These are phyloP conservation scores for Fusarium pininemorale DNA, from an alignment of 2,329 filamentous ascomycete species.

Conservation along the genomic window DNA sequence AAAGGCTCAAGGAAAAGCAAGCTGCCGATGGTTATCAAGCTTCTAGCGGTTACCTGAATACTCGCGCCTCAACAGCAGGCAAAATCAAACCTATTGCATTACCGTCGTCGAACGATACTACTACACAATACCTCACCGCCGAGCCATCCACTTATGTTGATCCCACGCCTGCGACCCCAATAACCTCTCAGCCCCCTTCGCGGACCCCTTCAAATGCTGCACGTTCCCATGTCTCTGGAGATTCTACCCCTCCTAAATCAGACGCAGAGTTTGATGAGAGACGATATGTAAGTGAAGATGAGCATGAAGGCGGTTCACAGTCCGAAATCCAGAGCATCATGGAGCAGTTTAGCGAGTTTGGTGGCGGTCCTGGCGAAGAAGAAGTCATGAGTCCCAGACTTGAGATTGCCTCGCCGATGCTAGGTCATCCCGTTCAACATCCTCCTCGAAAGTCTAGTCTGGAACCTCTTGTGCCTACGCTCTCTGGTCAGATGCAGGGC, in stretches of 20 bases:
- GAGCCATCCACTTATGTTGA: conserved; percentile 62
- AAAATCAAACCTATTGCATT: conserved; percentile 59
- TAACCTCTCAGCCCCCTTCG: conserved; percentile 64
- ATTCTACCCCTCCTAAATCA: conserved; percentile 63
- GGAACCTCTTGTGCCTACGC: conserved; percentile 69
- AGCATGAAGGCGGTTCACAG: conserved; percentile 74
- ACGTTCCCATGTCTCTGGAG: conserved; percentile 55
- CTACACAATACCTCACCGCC: conserved; percentile 57
- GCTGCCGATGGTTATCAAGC: conserved; percentile 22
- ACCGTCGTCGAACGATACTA: conserved; percentile 47
- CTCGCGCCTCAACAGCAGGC: conserved; percentile 57
- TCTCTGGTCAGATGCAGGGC: conserved; percentile 59
- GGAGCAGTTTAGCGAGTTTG: conserved; percentile 87
- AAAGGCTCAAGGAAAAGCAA: conserved; percentile 41
- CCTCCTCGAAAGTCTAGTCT: conserved; percentile 89
- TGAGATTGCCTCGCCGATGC: conserved; percentile 81
- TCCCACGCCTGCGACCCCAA: conserved; percentile 66
- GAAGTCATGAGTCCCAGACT: conserved; percentile 93
- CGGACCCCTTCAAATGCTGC: conserved; percentile 66
- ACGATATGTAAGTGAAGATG: conserved; percentile 66
- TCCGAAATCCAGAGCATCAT: conserved; percentile 97
- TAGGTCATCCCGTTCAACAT: conserved; percentile 73
- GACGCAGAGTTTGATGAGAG: conserved; percentile 66
- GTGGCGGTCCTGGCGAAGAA: conserved; percentile 75
- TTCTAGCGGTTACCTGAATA: conserved; percentile 36